Evolutionary conservation across 2,329 filamentous ascomycete genomes (phyloP).

Genomic region (Paraphaeosphaeria sporulosa): DNA sequence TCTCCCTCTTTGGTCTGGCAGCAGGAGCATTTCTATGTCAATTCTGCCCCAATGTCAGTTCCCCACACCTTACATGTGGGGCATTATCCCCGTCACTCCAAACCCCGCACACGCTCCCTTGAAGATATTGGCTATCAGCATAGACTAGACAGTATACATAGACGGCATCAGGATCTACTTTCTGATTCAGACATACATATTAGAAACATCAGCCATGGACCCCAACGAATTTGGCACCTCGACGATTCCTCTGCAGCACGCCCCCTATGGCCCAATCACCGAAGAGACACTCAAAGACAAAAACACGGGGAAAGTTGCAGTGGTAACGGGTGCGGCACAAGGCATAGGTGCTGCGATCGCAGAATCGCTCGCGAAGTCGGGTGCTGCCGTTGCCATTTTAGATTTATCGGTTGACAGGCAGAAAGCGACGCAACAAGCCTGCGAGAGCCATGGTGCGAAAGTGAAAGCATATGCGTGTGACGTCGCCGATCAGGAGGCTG

Average conservation of each 20-base stretch:
- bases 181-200: not conserved
- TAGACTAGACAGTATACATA: not conserved
- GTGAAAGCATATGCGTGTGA: slow-evolving; percentile 31
- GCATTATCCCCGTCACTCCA: not conserved
- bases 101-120: not conserved
- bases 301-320: slow-evolving; percentile 35
- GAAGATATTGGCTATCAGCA: not conserved
- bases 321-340: slow-evolving; percentile 38
- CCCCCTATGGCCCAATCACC: slow-evolving; percentile 28
- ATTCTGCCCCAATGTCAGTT: not conserved
- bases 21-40: not conserved
- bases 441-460: slow-evolving; percentile 29
- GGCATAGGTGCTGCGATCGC: slow-evolving; percentile 41
- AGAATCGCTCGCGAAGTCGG: slow-evolving; percentile 35
- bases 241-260: slow-evolving; percentile 28
- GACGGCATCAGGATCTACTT: not conserved
- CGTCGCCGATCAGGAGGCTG: slow-evolving; percentile 26
- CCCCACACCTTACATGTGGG: slow-evolving; percentile 2
- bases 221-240: slow-evolving; percentile 33
- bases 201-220: slow-evolving; percentile 24
- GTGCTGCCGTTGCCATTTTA: slow-evolving; percentile 36
- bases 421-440: slow-evolving; percentile 30
- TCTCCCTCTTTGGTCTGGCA: not conserved
- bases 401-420: slow-evolving; percentile 31
- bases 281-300: slow-evolving; percentile 23